Conservation (phyloP, 2,329 filamentous ascomycete species). For the Aureobasidium subglaciale region DNA sequence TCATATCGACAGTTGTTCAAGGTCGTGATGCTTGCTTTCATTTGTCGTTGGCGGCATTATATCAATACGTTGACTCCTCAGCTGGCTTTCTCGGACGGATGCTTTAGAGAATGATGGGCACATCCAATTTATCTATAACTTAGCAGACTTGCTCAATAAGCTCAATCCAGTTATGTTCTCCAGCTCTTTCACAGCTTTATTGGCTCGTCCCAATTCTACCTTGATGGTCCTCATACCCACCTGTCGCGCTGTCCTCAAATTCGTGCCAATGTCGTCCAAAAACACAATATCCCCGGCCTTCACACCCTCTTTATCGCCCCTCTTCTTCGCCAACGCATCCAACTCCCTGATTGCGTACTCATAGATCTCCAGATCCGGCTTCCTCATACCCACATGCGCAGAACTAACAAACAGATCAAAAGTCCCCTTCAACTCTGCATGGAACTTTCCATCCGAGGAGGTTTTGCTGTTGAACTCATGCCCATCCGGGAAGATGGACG, state of each 20-base stretch:
- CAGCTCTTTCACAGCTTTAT: conserved; percentile 73
- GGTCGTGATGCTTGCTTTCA: no score
- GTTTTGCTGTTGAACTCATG: conserved; percentile 57
- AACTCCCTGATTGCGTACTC: conserved; percentile 61
- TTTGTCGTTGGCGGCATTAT: no score
- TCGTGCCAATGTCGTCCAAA: conserved; percentile 89
- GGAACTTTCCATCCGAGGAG: conserved; percentile 32
- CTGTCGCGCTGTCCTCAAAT: conserved; percentile 70
- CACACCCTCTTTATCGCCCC: conserved; percentile 49
- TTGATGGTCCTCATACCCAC: conserved; percentile 78
- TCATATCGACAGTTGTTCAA: no score
- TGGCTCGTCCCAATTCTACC: conserved; percentile 69
- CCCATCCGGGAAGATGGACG: conserved; percentile 71
- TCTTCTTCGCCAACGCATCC: conserved; percentile 53
- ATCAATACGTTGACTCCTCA: no score
- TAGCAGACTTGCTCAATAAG: no score
- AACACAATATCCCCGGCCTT: conserved; percentile 68
- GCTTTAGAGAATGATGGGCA: no score
- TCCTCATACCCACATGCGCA: conserved; percentile 79
- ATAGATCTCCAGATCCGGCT: conserved; percentile 81
- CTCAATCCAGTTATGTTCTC: conserved; percentile 66
- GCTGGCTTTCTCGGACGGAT: no score
- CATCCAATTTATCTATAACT: no score
- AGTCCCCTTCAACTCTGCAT: conserved; percentile 50
- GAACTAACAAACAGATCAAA: conserved; percentile 88